Evolutionary conservation across 371 early-diverging fungal species (phyloP).

Genomic region (Circinella umbellata): DNA sequence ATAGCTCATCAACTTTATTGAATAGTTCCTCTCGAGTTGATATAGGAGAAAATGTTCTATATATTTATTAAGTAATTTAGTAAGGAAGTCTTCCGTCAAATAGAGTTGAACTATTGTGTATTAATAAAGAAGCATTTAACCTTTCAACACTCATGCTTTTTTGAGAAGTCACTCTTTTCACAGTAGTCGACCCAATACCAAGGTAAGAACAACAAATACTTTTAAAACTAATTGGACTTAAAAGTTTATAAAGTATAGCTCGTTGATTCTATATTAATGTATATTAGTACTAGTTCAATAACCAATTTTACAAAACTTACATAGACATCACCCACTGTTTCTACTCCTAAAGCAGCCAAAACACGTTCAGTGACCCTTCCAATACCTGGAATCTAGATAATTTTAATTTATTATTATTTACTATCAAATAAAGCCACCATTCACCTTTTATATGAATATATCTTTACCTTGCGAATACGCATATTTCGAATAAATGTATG

Average conservation of each 20-base stretch:
- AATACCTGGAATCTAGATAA: constrained; percentile 45
- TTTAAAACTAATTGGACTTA: constrained; percentile 47
- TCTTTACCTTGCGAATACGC: constrained; percentile 35
- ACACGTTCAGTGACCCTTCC: constrained; percentile 56
- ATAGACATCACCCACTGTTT: constrained; percentile 45
- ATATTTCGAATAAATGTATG: constrained; percentile 34
- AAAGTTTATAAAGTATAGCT: constrained; percentile 44
- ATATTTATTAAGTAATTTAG: not conserved
- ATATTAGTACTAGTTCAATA: not conserved
- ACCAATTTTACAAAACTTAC: constrained; percentile 3
- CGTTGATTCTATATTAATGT: constrained; percentile 33
- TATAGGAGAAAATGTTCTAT: constrained; percentile 43
- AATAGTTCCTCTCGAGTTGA: constrained; percentile 31
- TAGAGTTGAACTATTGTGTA: too few relatives aligned
- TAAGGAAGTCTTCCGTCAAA: too few relatives aligned
- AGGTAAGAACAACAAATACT: constrained; percentile 41
- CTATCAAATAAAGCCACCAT: too few relatives aligned
- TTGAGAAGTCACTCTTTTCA: constrained; percentile 28
- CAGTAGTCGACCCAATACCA: constrained; percentile 39
- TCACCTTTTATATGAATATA: not conserved
- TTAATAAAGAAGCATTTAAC: constrained; percentile 10
- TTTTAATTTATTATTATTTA: not conserved
- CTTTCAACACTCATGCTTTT: constrained; percentile 53
- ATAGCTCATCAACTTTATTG: constrained; percentile 42
- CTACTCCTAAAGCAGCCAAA: constrained; percentile 39